Evolutionary conservation across 73 alveolate genomes (phyloP), one percentile per base, ranked within the genome.

Genomic region (Paramecium bursaria): DNA sequence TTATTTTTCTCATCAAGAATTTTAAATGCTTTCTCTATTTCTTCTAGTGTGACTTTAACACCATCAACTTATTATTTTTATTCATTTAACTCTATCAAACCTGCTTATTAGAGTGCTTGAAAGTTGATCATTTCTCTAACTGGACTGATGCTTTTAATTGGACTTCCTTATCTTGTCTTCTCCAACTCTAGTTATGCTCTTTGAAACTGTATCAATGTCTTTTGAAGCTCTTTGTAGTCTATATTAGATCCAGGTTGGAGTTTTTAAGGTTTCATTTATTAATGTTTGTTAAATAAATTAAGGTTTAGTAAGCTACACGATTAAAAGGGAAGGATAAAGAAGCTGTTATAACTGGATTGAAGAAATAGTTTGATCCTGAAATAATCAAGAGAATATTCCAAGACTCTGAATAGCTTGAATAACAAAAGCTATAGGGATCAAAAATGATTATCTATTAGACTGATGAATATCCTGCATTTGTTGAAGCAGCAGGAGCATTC

Each of bases 81-180:
- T 19, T 50, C 75, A 19, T 17, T 53, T 0, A 53, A 35, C 30
- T 73, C 76, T 3, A 79, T 79, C 0, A 79, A 48, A 5, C 89
- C 89, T 27, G 89, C 89, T 48, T 79, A 57, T 55, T 79, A 44
- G n/a, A 79, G 52, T 4, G 89, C 89, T 55, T 79, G 15, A 30
- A 79, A 79, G 54, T 79, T 79, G 21, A 79, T 73, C 89, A 79
- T 79, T 39, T 79, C 89, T 55, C 76, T 79, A 51, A 79, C 35
- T 7, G 89, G 89, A 6, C 85, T 53, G 4, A 79, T 46, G 5
- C 57, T 53, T 53, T 79, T 79, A 11, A 79, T 53, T 2, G 89
- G 89, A 39, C 85, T 53, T 7, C 75, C 75, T 15, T 79, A 22
- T 14, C 89, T 51, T 31, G 89, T 79, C 48, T 73, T 79, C 50